A percentile compares a stretch with the other conserved stretches of the same genome.
phyloP scores from a whole-genome alignment of 2,329 filamentous ascomycete species.

The Blastomyces silverae region DNA sequence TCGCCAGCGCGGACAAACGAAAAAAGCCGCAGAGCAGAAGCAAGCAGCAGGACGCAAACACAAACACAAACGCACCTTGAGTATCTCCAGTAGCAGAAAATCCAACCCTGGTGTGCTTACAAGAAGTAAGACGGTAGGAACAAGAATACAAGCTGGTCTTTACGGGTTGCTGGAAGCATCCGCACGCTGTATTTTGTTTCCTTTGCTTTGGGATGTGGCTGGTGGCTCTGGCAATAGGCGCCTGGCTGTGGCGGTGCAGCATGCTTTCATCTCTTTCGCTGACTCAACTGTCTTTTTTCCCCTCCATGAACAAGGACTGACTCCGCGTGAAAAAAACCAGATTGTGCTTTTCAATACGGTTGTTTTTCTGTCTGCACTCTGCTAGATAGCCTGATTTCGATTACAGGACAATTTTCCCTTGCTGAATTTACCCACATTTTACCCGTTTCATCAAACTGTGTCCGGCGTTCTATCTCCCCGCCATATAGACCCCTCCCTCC shows the following conservation, averaged over 20 bases:
- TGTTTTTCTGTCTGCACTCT: not conserved
- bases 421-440: not conserved
- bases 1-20: not conserved
- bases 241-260: constrained; percentile 2
- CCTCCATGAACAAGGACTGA: not conserved
- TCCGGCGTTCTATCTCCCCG: too few relatives aligned
- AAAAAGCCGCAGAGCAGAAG: not conserved
- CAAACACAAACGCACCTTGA: constrained; percentile 2
- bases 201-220: constrained; percentile 6
- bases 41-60: not conserved
- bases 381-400: not conserved
- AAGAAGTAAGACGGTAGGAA: not conserved
- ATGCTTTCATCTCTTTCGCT: not conserved
- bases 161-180: not conserved
- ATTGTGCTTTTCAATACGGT: not conserved
- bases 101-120: not conserved
- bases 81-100: not conserved
- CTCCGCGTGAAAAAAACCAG: not conserved
- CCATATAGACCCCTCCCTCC: constrained; percentile 23
- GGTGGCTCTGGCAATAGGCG: not conserved
- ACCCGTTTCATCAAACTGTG: not conserved
- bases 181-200: not conserved
- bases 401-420: not conserved
- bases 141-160: not conserved
- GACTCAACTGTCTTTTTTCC: constrained; percentile 4